Conservation (phyloP, 331 rosid species). For the Telfairia occidentalis region DNA sequence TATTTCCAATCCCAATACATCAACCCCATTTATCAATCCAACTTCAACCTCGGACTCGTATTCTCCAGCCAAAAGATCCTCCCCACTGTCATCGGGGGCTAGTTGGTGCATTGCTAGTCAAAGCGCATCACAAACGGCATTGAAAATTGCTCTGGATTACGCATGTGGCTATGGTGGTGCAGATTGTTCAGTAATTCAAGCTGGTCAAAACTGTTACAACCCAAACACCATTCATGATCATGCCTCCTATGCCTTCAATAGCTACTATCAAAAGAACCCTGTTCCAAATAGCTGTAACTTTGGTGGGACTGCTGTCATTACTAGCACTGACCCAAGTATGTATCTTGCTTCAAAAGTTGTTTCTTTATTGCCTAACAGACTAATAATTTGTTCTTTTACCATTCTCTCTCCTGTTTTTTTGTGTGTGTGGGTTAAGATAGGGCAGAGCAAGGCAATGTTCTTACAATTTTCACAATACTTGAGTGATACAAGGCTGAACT, state of each 20-base stretch:
- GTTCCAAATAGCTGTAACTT: conserved; percentile 90
- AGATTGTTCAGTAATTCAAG: conserved; percentile 75
- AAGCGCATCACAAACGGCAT: conserved; percentile 38
- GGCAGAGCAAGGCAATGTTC: neutral
- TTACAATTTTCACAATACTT: neutral
- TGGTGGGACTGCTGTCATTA: conserved; percentile 81
- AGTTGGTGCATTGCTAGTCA: conserved; percentile 90
- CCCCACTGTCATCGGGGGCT: conserved; percentile 27
- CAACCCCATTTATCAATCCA: conserved; percentile 59
- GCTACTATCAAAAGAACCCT: conserved; percentile 71
- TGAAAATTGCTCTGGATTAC: conserved; percentile 83
- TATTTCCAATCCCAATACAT: conserved; percentile 40
- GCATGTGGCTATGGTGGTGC: conserved; percentile 79
- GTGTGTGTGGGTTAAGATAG: neutral
- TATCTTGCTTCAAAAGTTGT: neutral
- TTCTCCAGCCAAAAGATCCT: conserved; percentile 39
- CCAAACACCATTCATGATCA: conserved; percentile 56
- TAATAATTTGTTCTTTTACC: neutral
- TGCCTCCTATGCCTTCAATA: conserved; percentile 85
- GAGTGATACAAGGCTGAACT: neutral
- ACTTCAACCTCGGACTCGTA: conserved; percentile 57
- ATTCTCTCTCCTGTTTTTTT: neutral
- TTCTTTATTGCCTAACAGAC: neutral
- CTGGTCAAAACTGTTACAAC: conserved; percentile 61
- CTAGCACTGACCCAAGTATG: conserved; percentile 90